A percentile compares a stretch with the other conserved stretches of the same genome.
These are phyloP conservation scores for Rhizophagus prolifer DNA, from an alignment of 192 early-diverging fungal genomes.

Conservation along the genomic window DNA sequence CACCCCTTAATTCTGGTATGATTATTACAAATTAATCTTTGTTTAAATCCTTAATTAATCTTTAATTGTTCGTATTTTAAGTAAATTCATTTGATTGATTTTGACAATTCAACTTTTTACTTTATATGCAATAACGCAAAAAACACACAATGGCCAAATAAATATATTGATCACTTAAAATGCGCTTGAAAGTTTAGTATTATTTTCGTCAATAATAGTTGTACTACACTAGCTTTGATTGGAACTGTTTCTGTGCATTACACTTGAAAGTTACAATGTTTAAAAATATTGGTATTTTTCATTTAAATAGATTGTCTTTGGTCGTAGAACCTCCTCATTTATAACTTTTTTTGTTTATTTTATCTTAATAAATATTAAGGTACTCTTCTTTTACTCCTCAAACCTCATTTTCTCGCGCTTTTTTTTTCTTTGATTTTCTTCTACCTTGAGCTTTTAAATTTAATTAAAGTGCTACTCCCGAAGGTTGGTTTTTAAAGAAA, in stretches of 20 bases:
- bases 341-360: neutral
- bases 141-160: neutral
- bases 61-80: neutral
- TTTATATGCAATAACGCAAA: neutral
- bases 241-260: neutral
- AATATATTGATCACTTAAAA: slow-evolving; percentile 3
- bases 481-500: neutral
- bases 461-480: neutral
- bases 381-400: neutral
- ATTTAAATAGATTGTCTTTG: neutral
- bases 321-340: neutral
- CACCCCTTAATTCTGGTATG: no score
- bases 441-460: neutral
- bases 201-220: neutral
- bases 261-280: neutral
- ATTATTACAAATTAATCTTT: no score
- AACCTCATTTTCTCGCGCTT: neutral
- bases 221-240: no score
- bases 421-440: neutral
- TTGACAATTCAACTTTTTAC: neutral
- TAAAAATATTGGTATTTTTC: neutral
- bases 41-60: no score
- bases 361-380: neutral
- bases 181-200: neutral
- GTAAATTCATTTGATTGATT: neutral